Evolutionary conservation across 345 rosid species (phyloP).

Genomic region (Hibiscus syriacus): DNA sequence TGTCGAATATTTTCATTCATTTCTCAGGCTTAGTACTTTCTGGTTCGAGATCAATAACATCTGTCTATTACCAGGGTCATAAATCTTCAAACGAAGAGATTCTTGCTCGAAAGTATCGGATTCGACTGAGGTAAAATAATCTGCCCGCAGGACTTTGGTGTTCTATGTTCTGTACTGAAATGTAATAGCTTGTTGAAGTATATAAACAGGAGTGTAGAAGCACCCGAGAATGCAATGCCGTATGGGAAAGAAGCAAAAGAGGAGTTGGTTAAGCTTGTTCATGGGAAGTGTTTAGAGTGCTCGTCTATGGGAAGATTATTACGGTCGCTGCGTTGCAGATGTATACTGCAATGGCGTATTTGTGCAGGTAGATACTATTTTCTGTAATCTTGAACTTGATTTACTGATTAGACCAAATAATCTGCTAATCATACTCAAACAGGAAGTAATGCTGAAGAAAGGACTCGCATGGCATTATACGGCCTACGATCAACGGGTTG

Average conservation of each 20-base stretch:
- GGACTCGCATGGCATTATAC: slow-evolving; percentile 81
- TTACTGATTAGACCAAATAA: not conserved
- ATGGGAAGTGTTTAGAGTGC: slow-evolving; percentile 59
- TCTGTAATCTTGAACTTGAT: not conserved
- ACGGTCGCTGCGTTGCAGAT: slow-evolving; percentile 68
- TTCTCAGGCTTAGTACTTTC: not conserved
- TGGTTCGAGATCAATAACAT: not conserved
- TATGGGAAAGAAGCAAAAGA: slow-evolving; percentile 67
- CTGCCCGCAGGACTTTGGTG: not conserved
- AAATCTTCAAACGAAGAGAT: slow-evolving; percentile 42
- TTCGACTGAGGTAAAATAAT: slow-evolving; percentile 46
- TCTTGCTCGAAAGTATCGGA: slow-evolving; percentile 68
- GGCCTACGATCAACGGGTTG: slow-evolving; percentile 48
- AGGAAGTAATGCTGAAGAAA: slow-evolving; percentile 80
- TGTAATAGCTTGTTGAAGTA: slow-evolving; percentile 5
- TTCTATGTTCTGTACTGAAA: not conserved
- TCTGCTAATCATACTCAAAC: not conserved
- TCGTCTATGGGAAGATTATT: slow-evolving; percentile 62
- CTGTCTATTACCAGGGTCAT: slow-evolving; percentile 30
- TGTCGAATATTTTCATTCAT: not conserved
- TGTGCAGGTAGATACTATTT: slow-evolving; percentile 49
- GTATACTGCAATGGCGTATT: slow-evolving; percentile 62
- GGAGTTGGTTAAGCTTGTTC: slow-evolving; percentile 50
- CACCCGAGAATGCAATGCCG: slow-evolving; percentile 75
- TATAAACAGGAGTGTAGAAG: slow-evolving; percentile 69